These are phyloP conservation scores for Phalaenopsis aphrodite DNA, from an alignment of 106 monocot genomes.

Conservation along the genomic window DNA sequence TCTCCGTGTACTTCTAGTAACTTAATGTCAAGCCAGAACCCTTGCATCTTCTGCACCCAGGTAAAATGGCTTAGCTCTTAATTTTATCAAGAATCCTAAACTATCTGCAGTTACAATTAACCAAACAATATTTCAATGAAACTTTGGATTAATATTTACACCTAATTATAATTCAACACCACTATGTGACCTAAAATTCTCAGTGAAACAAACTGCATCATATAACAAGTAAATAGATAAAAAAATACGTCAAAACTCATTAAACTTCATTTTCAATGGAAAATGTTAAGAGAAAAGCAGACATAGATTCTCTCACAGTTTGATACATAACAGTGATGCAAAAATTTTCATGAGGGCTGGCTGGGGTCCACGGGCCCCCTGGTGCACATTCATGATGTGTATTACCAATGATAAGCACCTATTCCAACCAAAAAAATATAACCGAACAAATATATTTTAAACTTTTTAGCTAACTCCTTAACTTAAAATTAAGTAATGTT, in stretches of 20 bases:
- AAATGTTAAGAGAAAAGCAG: not conserved
- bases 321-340: not conserved
- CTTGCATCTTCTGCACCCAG: not conserved
- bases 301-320: not conserved
- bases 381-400: no score
- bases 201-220: not conserved
- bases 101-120: not conserved
- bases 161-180: not conserved
- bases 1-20: not conserved
- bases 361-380: no score
- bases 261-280: not conserved
- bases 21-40: not conserved
- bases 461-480: not conserved
- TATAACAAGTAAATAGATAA: not conserved
- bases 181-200: not conserved
- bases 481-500: not conserved
- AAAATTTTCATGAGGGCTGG: no score
- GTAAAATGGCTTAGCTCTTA: not conserved
- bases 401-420: not conserved
- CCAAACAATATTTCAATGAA: no score
- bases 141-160: no score
- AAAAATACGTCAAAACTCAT: not conserved
- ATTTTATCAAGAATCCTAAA: not conserved
- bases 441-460: not conserved
- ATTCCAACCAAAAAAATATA: not conserved